Conservation (phyloP, 2,329 filamentous ascomycete genomes). For the Chaetomium globosum region DNA sequence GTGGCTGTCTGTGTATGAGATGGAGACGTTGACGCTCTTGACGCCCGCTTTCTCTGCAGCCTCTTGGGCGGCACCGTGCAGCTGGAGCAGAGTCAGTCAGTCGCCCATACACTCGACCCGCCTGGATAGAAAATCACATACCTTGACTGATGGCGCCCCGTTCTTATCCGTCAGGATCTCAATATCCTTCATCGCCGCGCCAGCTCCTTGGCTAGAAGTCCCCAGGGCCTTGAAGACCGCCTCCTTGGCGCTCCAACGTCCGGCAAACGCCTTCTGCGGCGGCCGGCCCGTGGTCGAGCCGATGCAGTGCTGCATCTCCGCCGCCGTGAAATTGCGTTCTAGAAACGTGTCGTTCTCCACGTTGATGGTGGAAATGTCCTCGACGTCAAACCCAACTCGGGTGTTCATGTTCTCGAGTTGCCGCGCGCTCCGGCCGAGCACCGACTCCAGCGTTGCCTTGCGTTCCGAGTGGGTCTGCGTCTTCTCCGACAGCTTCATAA, state of each 20-base stretch:
- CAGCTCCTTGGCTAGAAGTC: constrained; percentile 82
- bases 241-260: constrained; percentile 96
- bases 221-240: constrained; percentile 97
- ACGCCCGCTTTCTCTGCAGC: constrained; percentile 86
- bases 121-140: constrained; percentile 53
- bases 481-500: constrained; percentile 66
- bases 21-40: constrained; percentile 87
- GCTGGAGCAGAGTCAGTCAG: constrained; percentile 51
- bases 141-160: constrained; percentile 80
- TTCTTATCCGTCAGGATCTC: constrained; percentile 82
- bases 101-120: not conserved
- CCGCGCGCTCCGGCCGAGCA: constrained; percentile 76
- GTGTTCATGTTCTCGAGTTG: constrained; percentile 65
- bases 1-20: constrained; percentile 92
- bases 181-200: constrained; percentile 89
- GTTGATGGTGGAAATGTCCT: constrained; percentile 84
- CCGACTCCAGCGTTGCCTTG: constrained; percentile 69
- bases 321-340: constrained; percentile 86
- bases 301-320: constrained; percentile 84
- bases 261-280: constrained; percentile 88
- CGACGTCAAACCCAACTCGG: constrained; percentile 91
- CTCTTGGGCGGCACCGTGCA: constrained; percentile 80
- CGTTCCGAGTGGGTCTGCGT: constrained; percentile 49
- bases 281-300: constrained; percentile 62
- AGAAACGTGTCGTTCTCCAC: constrained; percentile 93